Evolutionary conservation across 805 yeast species (phyloP).

Genomic region (Yamadazyma sp.): DNA sequence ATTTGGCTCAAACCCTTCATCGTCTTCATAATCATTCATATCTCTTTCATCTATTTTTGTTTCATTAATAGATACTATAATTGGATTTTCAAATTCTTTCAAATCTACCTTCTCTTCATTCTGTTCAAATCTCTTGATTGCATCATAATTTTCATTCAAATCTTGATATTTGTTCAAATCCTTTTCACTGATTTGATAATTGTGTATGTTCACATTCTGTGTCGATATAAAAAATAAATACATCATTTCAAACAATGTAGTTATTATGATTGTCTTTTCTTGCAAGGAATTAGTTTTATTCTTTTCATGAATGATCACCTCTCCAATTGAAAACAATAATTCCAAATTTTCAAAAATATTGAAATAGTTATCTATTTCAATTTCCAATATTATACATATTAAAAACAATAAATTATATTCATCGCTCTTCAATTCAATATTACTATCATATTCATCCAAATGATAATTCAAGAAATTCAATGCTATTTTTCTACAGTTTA

Average conservation of each 20-base stretch:
- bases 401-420: conserved; percentile 34
- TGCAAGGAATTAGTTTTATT: not conserved
- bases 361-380: conserved; percentile 35
- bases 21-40: conserved; percentile 10
- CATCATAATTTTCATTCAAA: conserved; percentile 34
- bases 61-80: not conserved
- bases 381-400: conserved; percentile 33
- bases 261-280: conserved; percentile 1
- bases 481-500: conserved; percentile 34
- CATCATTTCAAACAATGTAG: conserved; percentile 13
- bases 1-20: conserved; percentile 6
- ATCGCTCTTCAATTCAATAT: conserved; percentile 13
- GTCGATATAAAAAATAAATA: conserved; percentile 42
- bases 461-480: conserved; percentile 37
- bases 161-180: conserved; percentile 43
- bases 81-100: conserved; percentile 3
- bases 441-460: conserved; percentile 38
- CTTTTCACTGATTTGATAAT: conserved; percentile 38
- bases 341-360: conserved; percentile 43
- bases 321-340: conserved; percentile 40
- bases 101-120: conserved; percentile 1
- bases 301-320: conserved; percentile 20
- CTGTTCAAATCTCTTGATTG: conserved; percentile 13
- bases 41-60: conserved; percentile 8
- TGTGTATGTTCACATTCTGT: conserved; percentile 45